Base-by-base conservation (phyloP, 148 eudicot species). In the Dysphania ambrosioides region DNA sequence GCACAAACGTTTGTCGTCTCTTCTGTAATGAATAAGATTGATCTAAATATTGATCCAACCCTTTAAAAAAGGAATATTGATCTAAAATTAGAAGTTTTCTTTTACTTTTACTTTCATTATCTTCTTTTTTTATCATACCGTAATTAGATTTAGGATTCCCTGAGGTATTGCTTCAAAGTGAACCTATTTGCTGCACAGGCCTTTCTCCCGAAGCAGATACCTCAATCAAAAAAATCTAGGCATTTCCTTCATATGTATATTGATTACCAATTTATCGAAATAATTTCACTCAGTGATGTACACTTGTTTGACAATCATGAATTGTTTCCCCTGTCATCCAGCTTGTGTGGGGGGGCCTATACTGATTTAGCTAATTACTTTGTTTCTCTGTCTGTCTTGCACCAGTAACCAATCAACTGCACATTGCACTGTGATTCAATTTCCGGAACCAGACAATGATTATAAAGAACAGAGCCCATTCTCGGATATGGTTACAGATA, bases 381-480 rank as follows among this genome's bases (percentile, higher is more conserved):
- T 27, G 1, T 36, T 51, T 41, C 27, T 41, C 27, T 31, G 30
- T 67, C 71, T 21, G 72, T 36, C 71, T 57, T 84, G 78, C 69
- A 57, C 76, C 86, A 87, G 93, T 69, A 75, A 86, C 80, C 74
- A 62, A 63, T 76, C 87, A 30, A 67, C 57, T 63, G 60, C 88
- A 42, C 49, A 67, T 12, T 89, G 93, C 77, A 81, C 84, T 60
- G 84, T 87, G 66, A 84, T 86, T 38, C 85, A 79, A 60, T 84
- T 73, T 70, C 89, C 93, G 9, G 67, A 75, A 51, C 70, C 81
- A 83, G 87, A 80, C 72, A 24, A 68, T 18, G 71, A 68, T 29
- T 81, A 82, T 30, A 79, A 38, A 55, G 79, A 78, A 21, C 70
- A 66, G 66, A 89, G 77, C 79, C 85, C 73, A 53, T 86, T 82